Percentiles rank a stretch among this genome's conserved stretches.
phyloP scores from a whole-genome alignment of 1,139 yeast species.

The Sugiyamaella novakii region DNA sequence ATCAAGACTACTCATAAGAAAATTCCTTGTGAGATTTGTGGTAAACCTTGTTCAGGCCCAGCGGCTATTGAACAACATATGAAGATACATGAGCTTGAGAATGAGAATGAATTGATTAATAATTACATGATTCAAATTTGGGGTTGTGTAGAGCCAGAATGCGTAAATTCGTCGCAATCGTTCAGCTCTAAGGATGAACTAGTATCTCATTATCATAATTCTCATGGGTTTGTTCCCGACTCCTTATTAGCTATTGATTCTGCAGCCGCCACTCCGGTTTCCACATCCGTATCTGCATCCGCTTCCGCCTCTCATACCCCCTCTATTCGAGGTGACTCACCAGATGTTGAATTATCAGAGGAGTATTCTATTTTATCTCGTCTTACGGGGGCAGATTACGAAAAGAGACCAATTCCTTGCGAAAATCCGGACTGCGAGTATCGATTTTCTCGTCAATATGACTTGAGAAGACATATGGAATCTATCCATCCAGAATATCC shows the following conservation, averaged over 20 bases:
- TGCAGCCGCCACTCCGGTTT: constrained; percentile 5
- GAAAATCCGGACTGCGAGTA: constrained; percentile 40
- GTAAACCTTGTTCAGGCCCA: constrained; percentile 72
- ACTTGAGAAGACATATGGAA: constrained; percentile 44
- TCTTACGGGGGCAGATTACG: constrained; percentile 45
- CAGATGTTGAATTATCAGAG: constrained; percentile 4
- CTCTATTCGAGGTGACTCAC: constrained; percentile 4
- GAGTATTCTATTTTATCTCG: constrained; percentile 21
- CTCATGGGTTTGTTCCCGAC: constrained; percentile 43
- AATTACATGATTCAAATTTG: constrained; percentile 25
- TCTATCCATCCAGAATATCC: constrained; percentile 32
- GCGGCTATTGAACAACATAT: constrained; percentile 72
- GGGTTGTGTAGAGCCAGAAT: constrained; percentile 28
- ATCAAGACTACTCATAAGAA: constrained; percentile 73
- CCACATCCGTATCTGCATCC: constrained; percentile 4
- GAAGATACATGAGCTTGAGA: constrained; percentile 29
- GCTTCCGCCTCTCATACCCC: constrained; percentile 12
- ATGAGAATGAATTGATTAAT: background rate
- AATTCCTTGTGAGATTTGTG: constrained; percentile 65
- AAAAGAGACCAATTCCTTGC: constrained; percentile 39
- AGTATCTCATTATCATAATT: constrained; percentile 47
- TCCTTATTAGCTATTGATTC: constrained; percentile 25
- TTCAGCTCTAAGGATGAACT: constrained; percentile 31
- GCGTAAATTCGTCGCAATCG: constrained; percentile 14
- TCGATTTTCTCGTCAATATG: constrained; percentile 45